These are phyloP conservation scores for Coffea canephora DNA, from an alignment of 257 asterid species.

Conservation along the genomic window DNA sequence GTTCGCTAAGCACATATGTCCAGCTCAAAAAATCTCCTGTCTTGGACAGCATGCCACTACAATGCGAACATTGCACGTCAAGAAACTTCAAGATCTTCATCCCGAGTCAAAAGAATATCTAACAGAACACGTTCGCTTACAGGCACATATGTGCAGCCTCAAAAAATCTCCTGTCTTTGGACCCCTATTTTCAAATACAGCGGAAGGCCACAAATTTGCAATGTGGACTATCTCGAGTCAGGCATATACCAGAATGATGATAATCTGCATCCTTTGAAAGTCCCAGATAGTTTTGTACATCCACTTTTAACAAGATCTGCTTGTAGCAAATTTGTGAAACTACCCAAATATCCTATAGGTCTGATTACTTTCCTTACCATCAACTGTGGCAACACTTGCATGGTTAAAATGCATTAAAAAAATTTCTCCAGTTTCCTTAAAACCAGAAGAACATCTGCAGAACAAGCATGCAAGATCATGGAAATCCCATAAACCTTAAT, in stretches of 20 bases:
- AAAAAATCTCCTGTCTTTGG: neutral
- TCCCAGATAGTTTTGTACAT: neutral
- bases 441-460: neutral
- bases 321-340: too few species aligned
- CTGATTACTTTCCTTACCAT: neutral
- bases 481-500: neutral
- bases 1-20: neutral
- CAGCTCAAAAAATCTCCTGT: too few species aligned
- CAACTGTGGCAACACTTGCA: neutral
- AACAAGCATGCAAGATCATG: neutral
- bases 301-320: neutral
- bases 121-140: too few species aligned
- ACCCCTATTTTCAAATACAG: neutral
- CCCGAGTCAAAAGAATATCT: too few species aligned
- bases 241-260: neutral
- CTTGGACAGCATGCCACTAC: too few species aligned
- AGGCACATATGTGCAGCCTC: too few species aligned
- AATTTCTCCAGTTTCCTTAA: neutral
- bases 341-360: neutral
- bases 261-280: neutral
- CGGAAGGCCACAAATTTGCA: constrained; percentile 1
- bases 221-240: too few species aligned
- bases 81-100: too few species aligned
- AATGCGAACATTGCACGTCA: too few species aligned
- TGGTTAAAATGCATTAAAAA: neutral